A percentile compares a stretch with the other conserved stretches of the same genome.
Conservation (phyloP, 2,329 filamentous ascomycete species). For the Huntiella abstrusa region DNA sequence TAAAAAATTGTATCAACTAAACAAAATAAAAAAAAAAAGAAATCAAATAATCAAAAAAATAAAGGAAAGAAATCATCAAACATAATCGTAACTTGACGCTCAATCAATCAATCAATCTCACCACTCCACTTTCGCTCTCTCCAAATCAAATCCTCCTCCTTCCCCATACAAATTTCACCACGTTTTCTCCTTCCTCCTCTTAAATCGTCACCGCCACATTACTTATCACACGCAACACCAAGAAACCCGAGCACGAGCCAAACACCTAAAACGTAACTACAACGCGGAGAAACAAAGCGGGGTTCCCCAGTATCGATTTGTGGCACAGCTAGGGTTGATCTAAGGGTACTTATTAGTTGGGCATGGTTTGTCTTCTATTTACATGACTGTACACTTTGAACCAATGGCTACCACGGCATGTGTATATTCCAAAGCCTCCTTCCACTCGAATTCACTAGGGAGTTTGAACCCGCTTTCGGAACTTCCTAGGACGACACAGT, state of each 20-base stretch:
- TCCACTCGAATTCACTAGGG: constrained; percentile 7
- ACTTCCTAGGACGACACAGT: constrained; percentile 6
- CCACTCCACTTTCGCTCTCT: neutral
- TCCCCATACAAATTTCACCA: no score
- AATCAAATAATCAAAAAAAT: neutral
- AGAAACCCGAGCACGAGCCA: no score
- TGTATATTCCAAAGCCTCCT: constrained; percentile 9
- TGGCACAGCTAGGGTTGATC: no score
- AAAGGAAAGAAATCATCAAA: neutral
- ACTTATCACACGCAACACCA: no score
- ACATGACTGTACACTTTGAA: constrained; percentile 9
- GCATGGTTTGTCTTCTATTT: neutral
- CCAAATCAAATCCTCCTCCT: no score
- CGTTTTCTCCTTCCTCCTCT: no score
- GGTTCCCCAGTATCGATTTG: no score
- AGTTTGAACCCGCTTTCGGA: constrained; percentile 8
- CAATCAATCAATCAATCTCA: neutral
- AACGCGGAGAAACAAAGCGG: no score
- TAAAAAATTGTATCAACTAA: neutral
- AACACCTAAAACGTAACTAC: no score
- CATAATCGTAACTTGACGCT: neutral
- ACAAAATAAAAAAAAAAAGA: neutral
- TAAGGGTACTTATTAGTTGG: no score
- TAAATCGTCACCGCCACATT: no score
- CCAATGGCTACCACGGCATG: constrained; percentile 10